These are phyloP conservation scores for Pugionium dolabratum DNA, from an alignment of 345 rosid species.

Conservation along the genomic window DNA sequence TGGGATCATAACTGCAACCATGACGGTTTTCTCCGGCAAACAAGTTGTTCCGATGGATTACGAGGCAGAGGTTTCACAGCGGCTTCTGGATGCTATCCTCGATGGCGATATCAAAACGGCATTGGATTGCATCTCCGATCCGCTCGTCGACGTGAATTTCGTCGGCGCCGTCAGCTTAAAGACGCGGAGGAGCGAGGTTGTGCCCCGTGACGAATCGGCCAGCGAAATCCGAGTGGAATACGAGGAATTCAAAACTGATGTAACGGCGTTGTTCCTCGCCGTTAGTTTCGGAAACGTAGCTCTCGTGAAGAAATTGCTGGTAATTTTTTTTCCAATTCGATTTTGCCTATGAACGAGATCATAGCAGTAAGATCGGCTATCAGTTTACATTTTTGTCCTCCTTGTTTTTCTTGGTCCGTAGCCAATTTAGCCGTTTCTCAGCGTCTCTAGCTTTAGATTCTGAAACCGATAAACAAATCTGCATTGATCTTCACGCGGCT, in stretches of 20 bases:
- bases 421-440: slow-evolving; percentile 6
- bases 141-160: slow-evolving; percentile 81
- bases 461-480: slow-evolving; percentile 21
- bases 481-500: slow-evolving; percentile 1
- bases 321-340: slow-evolving; percentile 32
- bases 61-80: slow-evolving; percentile 83
- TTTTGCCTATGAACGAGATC: not conserved
- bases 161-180: slow-evolving; percentile 78
- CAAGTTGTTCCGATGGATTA: slow-evolving; percentile 93
- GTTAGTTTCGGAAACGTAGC: slow-evolving; percentile 72
- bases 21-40: slow-evolving; percentile 83
- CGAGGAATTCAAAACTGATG: slow-evolving; percentile 92
- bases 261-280: slow-evolving; percentile 87
- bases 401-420: not conserved
- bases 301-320: slow-evolving; percentile 83
- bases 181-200: slow-evolving; percentile 67
- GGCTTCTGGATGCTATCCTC: slow-evolving; percentile 73
- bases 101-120: slow-evolving; percentile 66
- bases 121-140: slow-evolving; percentile 63
- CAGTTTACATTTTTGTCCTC: not conserved
- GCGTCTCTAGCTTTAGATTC: slow-evolving; percentile 8
- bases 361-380: not conserved
- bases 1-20: slow-evolving; percentile 27
- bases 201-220: slow-evolving; percentile 62
- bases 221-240: slow-evolving; percentile 62